phyloP scores from a whole-genome alignment of 768 basidiomycete genomes.

The Rossbeevera mucosa region DNA sequence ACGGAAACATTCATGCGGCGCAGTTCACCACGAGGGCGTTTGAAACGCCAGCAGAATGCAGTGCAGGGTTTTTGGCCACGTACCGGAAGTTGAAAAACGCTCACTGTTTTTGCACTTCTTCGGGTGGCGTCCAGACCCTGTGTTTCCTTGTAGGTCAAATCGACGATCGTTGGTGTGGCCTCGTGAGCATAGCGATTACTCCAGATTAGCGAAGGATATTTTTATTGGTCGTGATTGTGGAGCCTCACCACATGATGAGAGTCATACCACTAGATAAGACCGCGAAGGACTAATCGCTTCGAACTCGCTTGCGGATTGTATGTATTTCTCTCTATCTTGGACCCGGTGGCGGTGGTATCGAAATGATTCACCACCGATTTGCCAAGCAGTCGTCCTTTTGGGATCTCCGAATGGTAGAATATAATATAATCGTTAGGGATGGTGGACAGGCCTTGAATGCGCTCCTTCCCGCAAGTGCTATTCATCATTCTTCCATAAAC shows the following conservation, averaged over 20 bases:
- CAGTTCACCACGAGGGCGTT: conserved; percentile 17
- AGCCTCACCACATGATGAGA: neutral
- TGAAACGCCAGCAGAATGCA: conserved; percentile 7
- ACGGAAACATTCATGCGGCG: conserved; percentile 11
- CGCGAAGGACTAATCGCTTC: conserved; percentile 1
- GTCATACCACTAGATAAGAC: neutral
- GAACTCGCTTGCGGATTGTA: neutral
- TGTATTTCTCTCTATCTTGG: neutral
- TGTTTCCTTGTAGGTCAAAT: conserved; percentile 38
- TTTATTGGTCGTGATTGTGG: neutral
- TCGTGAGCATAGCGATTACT: conserved; percentile 17
- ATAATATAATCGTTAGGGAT: conserved; percentile 3
- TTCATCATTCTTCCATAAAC: conserved; percentile 11
- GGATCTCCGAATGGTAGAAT: conserved; percentile 10
- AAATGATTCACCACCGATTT: neutral
- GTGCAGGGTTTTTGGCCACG: conserved; percentile 5
- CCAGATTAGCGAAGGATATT: conserved; percentile 1
- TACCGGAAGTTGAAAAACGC: conserved; percentile 9
- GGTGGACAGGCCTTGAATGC: conserved; percentile 4
- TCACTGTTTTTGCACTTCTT: conserved; percentile 12
- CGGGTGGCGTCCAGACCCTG: conserved; percentile 24
- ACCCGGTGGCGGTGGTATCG: neutral
- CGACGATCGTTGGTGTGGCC: conserved; percentile 20
- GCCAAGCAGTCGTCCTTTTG: neutral
- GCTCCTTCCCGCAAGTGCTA: conserved; percentile 8